A percentile compares a stretch with the other conserved stretches of the same genome.
phyloP scores from a whole-genome alignment of 805 yeast species.

The Nakazawaea wyomingensis region DNA sequence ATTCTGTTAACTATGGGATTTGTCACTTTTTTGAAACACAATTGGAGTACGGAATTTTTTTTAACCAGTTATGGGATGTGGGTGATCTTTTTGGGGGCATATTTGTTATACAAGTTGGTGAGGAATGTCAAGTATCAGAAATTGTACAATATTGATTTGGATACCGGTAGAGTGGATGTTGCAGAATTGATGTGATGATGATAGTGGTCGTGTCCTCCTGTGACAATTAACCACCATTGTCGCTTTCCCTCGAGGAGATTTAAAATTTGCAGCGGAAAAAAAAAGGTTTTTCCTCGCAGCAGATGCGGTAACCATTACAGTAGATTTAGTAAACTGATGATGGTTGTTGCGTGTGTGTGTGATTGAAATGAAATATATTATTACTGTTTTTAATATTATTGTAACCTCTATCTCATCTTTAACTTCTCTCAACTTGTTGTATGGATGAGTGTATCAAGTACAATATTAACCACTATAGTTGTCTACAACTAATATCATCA shows the following conservation, averaged over 20 bases:
- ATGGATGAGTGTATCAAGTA: too few species aligned
- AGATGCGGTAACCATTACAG: neutral
- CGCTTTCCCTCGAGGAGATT: too few species aligned
- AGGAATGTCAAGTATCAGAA: conserved; percentile 63
- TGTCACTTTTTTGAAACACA: conserved; percentile 41
- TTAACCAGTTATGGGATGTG: conserved; percentile 51
- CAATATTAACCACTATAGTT: too few species aligned
- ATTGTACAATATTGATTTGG: conserved; percentile 72
- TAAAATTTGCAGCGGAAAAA: too few species aligned
- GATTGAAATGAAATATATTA: too few species aligned
- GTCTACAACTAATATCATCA: too few species aligned
- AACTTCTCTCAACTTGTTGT: too few species aligned
- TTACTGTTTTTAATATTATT: too few species aligned
- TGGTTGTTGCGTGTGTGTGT: neutral
- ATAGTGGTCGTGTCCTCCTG: neutral
- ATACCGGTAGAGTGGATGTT: conserved; percentile 78
- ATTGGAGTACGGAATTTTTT: conserved; percentile 47
- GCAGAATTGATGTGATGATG: conserved; percentile 64
- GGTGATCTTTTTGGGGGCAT: conserved; percentile 38
- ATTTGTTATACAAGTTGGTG: conserved; percentile 45
- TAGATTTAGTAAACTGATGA: too few species aligned
- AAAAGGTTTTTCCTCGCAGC: neutral
- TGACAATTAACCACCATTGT: conserved; percentile 1
- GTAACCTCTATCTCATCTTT: too few species aligned
- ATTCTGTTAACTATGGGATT: conserved; percentile 45